Base-by-base conservation (phyloP, 306 rosid genomes). In the Sechiopsis laciniata region DNA sequence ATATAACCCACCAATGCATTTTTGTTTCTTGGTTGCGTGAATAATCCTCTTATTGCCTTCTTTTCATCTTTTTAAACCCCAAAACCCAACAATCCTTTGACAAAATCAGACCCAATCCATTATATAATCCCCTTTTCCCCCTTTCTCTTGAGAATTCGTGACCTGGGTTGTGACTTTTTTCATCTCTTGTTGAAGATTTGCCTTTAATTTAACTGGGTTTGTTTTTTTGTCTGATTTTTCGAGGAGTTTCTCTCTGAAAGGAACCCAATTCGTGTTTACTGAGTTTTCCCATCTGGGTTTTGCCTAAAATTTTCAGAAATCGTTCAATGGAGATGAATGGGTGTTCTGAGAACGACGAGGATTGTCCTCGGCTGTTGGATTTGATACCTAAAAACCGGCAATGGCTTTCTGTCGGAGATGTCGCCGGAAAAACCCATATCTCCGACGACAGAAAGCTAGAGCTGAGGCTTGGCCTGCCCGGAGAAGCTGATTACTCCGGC, bases 391-490 rank as follows among this genome's bases (percentile, higher is more conserved):
- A 79, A 46, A 78, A 82, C 64, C 80, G 83, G 40, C 86, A 81
- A 72, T 87, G 92, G 94, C 63, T 74, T 13, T n/a, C 54, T 81
- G 84, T n/a, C 66, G 80, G 74, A 61, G 74, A 59, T 59, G 80
- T 70, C 53, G 81, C 75, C 58, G 78, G 84, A 75, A 87, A 77
- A 77, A 76, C 66, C 37, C 78, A 80, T 52, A 75, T 42, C 72
- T 85, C 85, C 20, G 96, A 89, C 63, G 97, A 92, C 78, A 83
- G 73, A 52, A 84, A 82, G 50, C 72, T 94, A 17, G 97, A 94
- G 88, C 95, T 94, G 13, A 90, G 90, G 84, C 98, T 94, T 75
- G 95, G 88, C 62, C 95, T 93, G 37, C 99, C 99, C 1, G 89
- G 97, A 52, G 89, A 87, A 74, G 81, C 46, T 13, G 74, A 89